A percentile compares a stretch with the other conserved stretches of the same genome.
Conservation (phyloP, 129 eudicot species). For the Chrysanthemum makinoi region DNA sequence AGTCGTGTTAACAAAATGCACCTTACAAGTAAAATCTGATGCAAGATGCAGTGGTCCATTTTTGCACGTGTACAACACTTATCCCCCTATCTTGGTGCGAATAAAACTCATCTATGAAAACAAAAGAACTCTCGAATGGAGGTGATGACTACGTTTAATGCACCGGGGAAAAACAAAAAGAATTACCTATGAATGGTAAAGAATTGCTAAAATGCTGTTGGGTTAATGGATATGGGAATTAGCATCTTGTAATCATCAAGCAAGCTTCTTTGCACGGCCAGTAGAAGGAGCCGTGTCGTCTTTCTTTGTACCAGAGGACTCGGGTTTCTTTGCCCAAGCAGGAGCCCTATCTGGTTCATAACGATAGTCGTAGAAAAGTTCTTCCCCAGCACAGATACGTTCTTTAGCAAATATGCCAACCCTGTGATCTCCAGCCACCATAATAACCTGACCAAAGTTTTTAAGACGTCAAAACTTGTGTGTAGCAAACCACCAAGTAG, state of each 20-base stretch:
- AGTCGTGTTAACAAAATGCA: conserved; percentile 26
- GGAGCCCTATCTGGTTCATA: conserved; percentile 94
- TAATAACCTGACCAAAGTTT: conserved; percentile 63
- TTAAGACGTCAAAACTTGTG: background rate
- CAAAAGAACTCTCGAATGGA: conserved; percentile 25
- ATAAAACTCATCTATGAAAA: conserved; percentile 33
- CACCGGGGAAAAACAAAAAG: conserved; percentile 19
- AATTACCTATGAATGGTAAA: conserved; percentile 28
- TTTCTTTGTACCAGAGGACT: conserved; percentile 73
- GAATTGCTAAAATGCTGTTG: conserved; percentile 25
- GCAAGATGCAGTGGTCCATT: conserved; percentile 15
- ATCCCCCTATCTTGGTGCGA: conserved; percentile 30
- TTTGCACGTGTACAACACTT: conserved; percentile 6
- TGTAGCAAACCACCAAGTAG: conserved; percentile 1
- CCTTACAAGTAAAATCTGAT: conserved; percentile 24
- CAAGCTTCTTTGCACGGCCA: conserved; percentile 93
- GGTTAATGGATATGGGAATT: conserved; percentile 7
- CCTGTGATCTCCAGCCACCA: conserved; percentile 99
- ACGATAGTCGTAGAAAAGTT: conserved; percentile 89
- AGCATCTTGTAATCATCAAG: conserved; percentile 33
- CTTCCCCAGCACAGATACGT: conserved; percentile 84
- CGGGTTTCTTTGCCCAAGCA: conserved; percentile 96
- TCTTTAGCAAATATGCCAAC: conserved; percentile 98
- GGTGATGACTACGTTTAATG: conserved; percentile 9
- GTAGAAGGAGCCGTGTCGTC: conserved; percentile 67